phyloP scores from a whole-genome alignment of 257 asterid species.

The Prunella vulgaris region DNA sequence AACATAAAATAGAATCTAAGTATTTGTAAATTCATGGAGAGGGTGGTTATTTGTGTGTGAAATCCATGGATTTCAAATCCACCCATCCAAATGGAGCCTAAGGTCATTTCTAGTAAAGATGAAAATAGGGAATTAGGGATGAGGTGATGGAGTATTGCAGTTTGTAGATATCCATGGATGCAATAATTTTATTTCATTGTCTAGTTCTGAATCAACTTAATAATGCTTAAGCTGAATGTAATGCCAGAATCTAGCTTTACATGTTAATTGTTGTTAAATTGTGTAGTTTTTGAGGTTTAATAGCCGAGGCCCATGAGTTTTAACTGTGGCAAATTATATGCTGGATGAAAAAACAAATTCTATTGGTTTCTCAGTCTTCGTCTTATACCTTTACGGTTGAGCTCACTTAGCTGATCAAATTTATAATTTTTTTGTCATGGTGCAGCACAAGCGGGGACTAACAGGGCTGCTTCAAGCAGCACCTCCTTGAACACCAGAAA shows the following conservation, averaged over 20 bases:
- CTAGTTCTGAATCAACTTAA: neutral
- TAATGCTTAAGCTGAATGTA: neutral
- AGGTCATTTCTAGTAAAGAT: neutral
- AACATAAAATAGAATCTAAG: too few relatives aligned
- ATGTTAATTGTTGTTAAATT: neutral
- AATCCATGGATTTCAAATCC: too few relatives aligned
- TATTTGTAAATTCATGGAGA: too few relatives aligned
- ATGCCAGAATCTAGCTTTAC: neutral
- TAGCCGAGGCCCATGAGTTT: conserved; percentile 3
- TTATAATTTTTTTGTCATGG: conserved; percentile 20
- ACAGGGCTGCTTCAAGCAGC: conserved; percentile 91
- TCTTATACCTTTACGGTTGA: neutral
- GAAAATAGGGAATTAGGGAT: neutral
- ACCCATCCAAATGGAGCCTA: too few relatives aligned
- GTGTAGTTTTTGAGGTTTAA: neutral
- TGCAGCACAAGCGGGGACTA: conserved; percentile 84
- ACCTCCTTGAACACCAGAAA: conserved; percentile 81
- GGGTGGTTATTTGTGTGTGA: too few relatives aligned
- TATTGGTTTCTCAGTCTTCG: neutral
- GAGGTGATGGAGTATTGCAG: neutral
- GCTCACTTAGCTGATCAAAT: neutral
- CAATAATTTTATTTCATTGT: neutral
- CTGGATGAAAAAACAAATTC: neutral
- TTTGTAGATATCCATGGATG: neutral
- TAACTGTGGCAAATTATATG: neutral